Evolutionary conservation across 305 asterid genomes (phyloP).

Genomic region (Fraxinus velutina): DNA sequence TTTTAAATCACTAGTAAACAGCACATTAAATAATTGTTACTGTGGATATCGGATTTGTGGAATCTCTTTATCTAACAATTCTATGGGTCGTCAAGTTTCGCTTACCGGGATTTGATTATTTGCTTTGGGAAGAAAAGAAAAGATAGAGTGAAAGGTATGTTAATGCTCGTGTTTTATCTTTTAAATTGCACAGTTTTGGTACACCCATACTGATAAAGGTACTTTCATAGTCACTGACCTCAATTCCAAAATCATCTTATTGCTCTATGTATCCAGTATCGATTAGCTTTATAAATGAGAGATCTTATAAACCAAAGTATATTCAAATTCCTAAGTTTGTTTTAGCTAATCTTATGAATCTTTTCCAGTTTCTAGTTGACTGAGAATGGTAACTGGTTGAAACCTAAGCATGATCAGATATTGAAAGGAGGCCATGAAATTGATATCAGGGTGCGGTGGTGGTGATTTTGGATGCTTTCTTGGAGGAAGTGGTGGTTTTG

Average conservation of each 20-base stretch:
- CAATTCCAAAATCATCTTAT: neutral
- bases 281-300: neutral
- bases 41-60: constrained; percentile 1
- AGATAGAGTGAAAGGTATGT: neutral
- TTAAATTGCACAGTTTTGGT: neutral
- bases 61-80: neutral
- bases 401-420: neutral
- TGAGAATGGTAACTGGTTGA: neutral
- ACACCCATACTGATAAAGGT: neutral
- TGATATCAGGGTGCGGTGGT: neutral
- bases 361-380: neutral
- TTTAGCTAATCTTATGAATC: neutral
- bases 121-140: neutral
- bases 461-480: neutral
- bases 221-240: neutral
- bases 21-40: neutral
- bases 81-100: neutral
- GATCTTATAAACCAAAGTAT: neutral
- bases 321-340: neutral
- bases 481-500: neutral
- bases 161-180: neutral
- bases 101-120: neutral
- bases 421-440: neutral
- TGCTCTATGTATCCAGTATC: neutral
- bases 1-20: neutral